Base-by-base conservation (phyloP, 1,139 yeast species). In the Suhomyces kunorum region DNA sequence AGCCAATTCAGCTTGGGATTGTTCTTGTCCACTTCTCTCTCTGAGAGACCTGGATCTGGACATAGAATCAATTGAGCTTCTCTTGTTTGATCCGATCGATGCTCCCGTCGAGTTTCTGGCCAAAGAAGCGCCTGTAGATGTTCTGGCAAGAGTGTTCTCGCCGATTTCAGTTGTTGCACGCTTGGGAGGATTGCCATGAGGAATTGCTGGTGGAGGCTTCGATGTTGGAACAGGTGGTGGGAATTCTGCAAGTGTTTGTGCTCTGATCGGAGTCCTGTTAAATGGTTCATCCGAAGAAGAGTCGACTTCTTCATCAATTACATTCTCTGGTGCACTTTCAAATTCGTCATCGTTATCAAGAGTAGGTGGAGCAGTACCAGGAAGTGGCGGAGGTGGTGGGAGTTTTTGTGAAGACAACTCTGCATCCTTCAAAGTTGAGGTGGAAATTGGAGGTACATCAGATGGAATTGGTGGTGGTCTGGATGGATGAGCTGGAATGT, bases 1-100 rank as follows among this genome's bases (percentile, higher is more conserved):
- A 7, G 58, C 50, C 3, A 45, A 23, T 7, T 63, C 72, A 0
- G 75, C 74, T 44, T 60, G 68, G 5, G 56, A 48, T 29, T 50
- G 55, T 29, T 59, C 68, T n/a, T 37, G 39, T 5, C 45, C 47
- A 15, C 40, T 36, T 33, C 47, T 53, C 11, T 51, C 51, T 34
- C 50, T 54, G 8, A 46, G 24, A 1, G 63, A 54, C 25, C 52
- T 51, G 7, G 57, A 37, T 32, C 64, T 46, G 26, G 54, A 44
- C 17, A 51, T 13, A 35, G 48, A 43, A 17, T 53, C 58, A 9
- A 43, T 27, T 9, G 58, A 51, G 8, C 27, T 12, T 24, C 46
- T 32, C 32, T 39, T 40, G 1, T 52, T 36, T 6, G 66, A 57
- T 6, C 59, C 57, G 12, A 51, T 36, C 2, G 68, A 59, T 5